Conservation (phyloP, 2,329 filamentous ascomycete species). For the Periconia sp. region DNA sequence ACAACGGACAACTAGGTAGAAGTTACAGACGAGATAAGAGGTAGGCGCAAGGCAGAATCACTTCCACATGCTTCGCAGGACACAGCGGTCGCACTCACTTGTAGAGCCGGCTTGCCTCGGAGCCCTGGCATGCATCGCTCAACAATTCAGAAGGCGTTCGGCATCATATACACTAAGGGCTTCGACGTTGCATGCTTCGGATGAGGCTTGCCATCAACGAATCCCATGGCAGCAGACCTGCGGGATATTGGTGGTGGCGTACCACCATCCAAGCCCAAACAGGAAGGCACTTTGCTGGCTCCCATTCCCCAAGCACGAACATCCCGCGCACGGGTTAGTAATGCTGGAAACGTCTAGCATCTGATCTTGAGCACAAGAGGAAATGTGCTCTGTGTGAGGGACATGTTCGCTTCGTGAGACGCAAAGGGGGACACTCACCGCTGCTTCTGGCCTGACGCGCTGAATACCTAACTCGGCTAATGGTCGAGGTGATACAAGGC, state of each 20-base stretch:
- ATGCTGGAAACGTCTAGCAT: neutral
- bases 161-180: neutral
- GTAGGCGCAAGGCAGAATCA: neutral
- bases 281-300: conserved; percentile 14
- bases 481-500: conserved; percentile 4
- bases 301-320: neutral
- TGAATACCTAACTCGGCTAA: conserved; percentile 10
- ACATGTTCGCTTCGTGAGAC: conserved; percentile 1
- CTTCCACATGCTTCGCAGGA: neutral
- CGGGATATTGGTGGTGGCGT: conserved; percentile 16
- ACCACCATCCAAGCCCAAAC: conserved; percentile 9
- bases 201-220: conserved; percentile 13
- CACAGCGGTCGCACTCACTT: no score
- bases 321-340: neutral
- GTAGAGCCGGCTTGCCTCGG: no score
- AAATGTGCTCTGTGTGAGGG: neutral
- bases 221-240: conserved; percentile 6
- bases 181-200: conserved; percentile 3
- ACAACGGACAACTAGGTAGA: neutral
- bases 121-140: no score
- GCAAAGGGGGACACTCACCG: conserved; percentile 8
- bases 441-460: conserved; percentile 1
- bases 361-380: conserved; percentile 4
- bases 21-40: neutral
- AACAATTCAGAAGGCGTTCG: conserved; percentile 4